Evolutionary conservation across 805 yeast species (phyloP).

Genomic region (Kregervanrija delftensis): DNA sequence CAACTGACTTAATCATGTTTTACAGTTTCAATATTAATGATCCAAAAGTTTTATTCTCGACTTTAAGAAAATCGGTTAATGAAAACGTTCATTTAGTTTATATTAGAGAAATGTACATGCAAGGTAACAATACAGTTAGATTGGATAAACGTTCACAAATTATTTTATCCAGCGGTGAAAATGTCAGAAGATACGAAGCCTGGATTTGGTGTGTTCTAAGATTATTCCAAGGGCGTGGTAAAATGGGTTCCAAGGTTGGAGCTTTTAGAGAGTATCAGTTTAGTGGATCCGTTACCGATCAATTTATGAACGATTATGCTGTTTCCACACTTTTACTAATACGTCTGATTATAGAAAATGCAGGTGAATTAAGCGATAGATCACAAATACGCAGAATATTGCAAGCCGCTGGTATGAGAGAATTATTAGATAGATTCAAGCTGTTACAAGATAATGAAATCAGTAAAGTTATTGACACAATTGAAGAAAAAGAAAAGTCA

Average conservation of each 20-base stretch:
- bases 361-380: constrained; percentile 31
- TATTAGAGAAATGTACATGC: constrained; percentile 20
- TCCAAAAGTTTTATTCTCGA: constrained; percentile 15
- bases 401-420: constrained; percentile 34
- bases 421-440: constrained; percentile 29
- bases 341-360: constrained; percentile 40
- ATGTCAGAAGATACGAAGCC: constrained; percentile 25
- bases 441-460: constrained; percentile 37
- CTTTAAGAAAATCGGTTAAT: constrained; percentile 23
- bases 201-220: constrained; percentile 28
- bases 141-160: constrained; percentile 23
- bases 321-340: constrained; percentile 44
- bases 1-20: constrained; percentile 66
- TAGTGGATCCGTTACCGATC: constrained; percentile 50
- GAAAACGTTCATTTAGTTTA: constrained; percentile 29
- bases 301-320: constrained; percentile 50
- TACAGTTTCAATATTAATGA: constrained; percentile 33
- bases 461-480: constrained; percentile 36
- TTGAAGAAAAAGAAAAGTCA: constrained; percentile 31
- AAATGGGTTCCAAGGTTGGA: constrained; percentile 85
- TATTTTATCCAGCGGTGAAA: constrained; percentile 19
- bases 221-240: constrained; percentile 62
- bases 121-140: constrained; percentile 11
- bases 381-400: constrained; percentile 42
- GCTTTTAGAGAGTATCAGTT: constrained; percentile 76